A percentile compares a stretch with the other conserved stretches of the same genome.
Conservation (phyloP, 129 eudicot genomes). For the Flaveria robusta region DNA sequence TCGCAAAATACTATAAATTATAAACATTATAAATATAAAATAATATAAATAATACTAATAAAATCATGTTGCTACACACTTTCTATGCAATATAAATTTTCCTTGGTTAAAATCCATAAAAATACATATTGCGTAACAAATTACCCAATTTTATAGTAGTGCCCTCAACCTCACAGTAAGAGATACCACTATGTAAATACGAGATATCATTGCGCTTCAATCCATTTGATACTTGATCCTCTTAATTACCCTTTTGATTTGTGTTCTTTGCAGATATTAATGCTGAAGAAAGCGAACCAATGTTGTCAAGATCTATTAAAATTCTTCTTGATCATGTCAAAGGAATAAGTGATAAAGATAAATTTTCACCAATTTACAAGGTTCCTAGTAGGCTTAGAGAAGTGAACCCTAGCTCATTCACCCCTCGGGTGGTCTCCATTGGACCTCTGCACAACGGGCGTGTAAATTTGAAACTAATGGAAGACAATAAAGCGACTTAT, state of each 20-base stretch:
- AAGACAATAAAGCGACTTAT: constrained; percentile 15
- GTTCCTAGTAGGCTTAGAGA: constrained; percentile 7
- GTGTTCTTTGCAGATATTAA: background rate
- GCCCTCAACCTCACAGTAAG: too few species aligned
- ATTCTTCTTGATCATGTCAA: background rate
- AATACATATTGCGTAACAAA: too few species aligned
- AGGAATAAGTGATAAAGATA: background rate
- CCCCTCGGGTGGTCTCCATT: constrained; percentile 27
- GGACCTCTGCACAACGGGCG: constrained; percentile 25
- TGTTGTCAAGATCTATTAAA: background rate
- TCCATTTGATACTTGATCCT: too few species aligned
- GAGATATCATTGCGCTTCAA: too few species aligned
- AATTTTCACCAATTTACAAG: constrained; percentile 14
- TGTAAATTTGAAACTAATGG: background rate
- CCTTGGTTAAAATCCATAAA: too few species aligned
- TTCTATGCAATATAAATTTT: too few species aligned
- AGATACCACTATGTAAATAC: too few species aligned
- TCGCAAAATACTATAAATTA: too few species aligned
- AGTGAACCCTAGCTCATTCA: background rate
- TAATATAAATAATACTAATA: too few species aligned
- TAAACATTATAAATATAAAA: too few species aligned
- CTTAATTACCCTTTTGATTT: background rate
- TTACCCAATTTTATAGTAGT: too few species aligned
- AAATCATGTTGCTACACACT: too few species aligned
- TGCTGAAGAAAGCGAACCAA: background rate